These are phyloP conservation scores for Solanum pimpinellifolium DNA, from an alignment of 257 asterid genomes.

Conservation along the genomic window DNA sequence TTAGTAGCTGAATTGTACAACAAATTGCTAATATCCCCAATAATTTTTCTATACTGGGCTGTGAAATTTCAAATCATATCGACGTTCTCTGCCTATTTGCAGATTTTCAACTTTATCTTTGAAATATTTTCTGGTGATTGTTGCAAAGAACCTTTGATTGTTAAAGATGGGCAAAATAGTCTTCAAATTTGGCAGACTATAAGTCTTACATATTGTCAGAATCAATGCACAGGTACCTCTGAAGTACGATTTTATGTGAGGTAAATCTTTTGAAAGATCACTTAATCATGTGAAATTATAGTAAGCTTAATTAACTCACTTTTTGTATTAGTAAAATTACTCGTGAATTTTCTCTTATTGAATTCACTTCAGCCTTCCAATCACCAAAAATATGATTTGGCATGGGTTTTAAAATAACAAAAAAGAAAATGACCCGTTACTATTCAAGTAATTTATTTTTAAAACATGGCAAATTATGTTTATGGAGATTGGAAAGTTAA, in stretches of 20 bases:
- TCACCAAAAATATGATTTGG: fast-evolving
- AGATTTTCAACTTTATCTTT: background rate
- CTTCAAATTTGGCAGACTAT: background rate
- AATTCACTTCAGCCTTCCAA: background rate
- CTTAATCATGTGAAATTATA: background rate
- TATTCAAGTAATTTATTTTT: no score
- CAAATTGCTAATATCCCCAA: background rate
- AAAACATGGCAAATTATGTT: background rate
- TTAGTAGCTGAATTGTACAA: background rate
- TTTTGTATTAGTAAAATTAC: background rate
- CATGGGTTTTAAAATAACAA: background rate
- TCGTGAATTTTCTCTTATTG: fast-evolving
- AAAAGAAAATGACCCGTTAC: no score
- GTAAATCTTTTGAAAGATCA: no score
- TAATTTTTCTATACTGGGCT: background rate
- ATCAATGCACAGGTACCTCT: background rate
- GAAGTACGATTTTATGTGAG: background rate
- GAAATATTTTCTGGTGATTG: background rate
- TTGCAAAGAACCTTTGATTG: background rate
- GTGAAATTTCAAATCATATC: background rate
- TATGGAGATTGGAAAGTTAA: background rate
- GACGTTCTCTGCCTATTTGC: background rate
- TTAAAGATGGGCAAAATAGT: background rate
- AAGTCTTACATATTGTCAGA: background rate
- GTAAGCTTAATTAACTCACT: background rate